Evolutionary conservation across 2,329 filamentous ascomycete genomes (phyloP).

Genomic region (Nannizzia gypsea): DNA sequence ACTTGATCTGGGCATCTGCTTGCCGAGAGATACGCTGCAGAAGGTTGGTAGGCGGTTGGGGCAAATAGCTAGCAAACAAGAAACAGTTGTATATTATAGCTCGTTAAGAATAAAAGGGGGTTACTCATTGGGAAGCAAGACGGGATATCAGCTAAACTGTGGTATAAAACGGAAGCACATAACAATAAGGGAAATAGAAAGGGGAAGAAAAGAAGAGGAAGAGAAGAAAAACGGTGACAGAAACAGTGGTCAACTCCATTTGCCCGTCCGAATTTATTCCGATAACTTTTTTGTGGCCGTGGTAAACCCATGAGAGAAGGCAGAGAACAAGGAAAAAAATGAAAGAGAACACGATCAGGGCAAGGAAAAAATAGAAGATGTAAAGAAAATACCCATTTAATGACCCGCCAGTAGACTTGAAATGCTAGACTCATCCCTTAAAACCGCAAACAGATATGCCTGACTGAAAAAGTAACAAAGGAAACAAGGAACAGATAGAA

Average conservation of each 20-base stretch:
- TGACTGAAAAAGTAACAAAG: neutral
- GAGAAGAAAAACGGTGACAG: neutral
- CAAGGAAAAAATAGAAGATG: neutral
- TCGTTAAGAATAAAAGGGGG: neutral
- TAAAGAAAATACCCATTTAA: neutral
- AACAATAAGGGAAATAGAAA: neutral
- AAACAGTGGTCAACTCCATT: slow-evolving; percentile 1
- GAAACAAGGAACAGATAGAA: neutral
- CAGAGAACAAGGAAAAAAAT: neutral
- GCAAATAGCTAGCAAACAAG: neutral
- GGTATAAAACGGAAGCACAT: neutral
- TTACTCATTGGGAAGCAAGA: neutral
- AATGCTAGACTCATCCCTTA: slow-evolving; percentile 4
- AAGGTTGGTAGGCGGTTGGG: neutral
- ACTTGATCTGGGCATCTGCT: neutral
- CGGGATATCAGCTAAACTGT: neutral
- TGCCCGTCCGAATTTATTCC: slow-evolving; percentile 7
- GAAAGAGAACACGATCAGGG: neutral
- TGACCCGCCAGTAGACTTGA: neutral
- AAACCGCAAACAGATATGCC: neutral
- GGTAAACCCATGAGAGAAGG: neutral
- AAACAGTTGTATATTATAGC: neutral
- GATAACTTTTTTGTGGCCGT: slow-evolving; percentile 5
- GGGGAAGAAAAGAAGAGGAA: neutral
- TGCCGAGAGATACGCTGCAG: neutral